phyloP scores from a whole-genome alignment of 1,284 basidiomycete genomes.

The Trametes sp. region DNA sequence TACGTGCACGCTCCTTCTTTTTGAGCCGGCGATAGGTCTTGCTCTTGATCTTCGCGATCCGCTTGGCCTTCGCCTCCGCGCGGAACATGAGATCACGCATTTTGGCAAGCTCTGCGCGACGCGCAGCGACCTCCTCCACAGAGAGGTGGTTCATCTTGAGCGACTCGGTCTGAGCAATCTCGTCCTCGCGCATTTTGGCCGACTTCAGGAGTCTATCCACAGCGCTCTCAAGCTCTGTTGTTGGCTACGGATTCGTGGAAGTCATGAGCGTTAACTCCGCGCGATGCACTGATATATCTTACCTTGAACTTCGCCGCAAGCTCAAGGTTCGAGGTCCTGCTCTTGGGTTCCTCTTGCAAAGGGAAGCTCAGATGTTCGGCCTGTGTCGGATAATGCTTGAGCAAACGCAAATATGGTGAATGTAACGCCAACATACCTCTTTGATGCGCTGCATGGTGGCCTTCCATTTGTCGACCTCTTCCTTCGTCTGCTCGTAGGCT shows the following conservation, averaged over 20 bases:
- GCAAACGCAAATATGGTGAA: not conserved
- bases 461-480: slow-evolving; percentile 94
- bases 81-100: slow-evolving; percentile 96
- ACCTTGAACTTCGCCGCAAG: slow-evolving; percentile 84
- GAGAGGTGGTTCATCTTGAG: slow-evolving; percentile 84
- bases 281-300: not conserved
- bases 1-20: slow-evolving; percentile 77
- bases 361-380: slow-evolving; percentile 95
- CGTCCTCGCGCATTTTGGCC: slow-evolving; percentile 84
- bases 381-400: slow-evolving; percentile 43
- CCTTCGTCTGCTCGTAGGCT: slow-evolving; percentile 92
- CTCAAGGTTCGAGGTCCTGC: slow-evolving; percentile 76
- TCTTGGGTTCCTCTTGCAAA: slow-evolving; percentile 71
- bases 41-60: slow-evolving; percentile 95
- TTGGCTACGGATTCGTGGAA: slow-evolving; percentile 54
- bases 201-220: slow-evolving; percentile 79
- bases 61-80: slow-evolving; percentile 90
- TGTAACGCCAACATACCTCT: slow-evolving; percentile 57
- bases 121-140: slow-evolving; percentile 83
- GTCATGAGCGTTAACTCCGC: too few species aligned
- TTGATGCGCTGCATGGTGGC: slow-evolving; percentile 89
- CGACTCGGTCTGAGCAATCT: slow-evolving; percentile 80
- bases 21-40: slow-evolving; percentile 91
- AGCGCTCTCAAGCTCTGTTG: slow-evolving; percentile 81
- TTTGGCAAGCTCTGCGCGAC: slow-evolving; percentile 83